A percentile compares a stretch with the other conserved stretches of the same genome.
Conservation (phyloP, 768 basidiomycete species). For the Mrakia blollopis region DNA sequence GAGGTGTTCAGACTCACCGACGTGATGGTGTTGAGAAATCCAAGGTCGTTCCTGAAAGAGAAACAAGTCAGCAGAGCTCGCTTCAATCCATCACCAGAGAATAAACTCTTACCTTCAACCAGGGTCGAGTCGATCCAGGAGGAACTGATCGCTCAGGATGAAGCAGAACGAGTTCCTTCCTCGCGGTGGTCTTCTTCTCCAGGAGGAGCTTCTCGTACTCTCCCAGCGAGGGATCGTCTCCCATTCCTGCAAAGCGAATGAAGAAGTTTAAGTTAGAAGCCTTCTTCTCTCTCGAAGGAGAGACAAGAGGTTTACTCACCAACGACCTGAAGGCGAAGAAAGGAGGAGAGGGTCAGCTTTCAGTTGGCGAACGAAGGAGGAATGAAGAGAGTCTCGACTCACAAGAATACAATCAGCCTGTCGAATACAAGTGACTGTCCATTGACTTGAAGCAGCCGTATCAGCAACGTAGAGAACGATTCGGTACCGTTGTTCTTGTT, state of each 20-base stretch:
- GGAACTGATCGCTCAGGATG: slow-evolving; percentile 85
- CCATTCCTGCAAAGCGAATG: slow-evolving; percentile 77
- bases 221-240: slow-evolving; percentile 74
- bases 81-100: slow-evolving; percentile 33
- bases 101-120: slow-evolving; percentile 67
- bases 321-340: background rate
- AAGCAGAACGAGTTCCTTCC: slow-evolving; percentile 90
- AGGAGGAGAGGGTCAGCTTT: background rate
- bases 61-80: too few relatives aligned
- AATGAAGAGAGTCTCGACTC: background rate
- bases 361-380: background rate
- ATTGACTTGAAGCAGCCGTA: slow-evolving; percentile 86
- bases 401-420: slow-evolving; percentile 74
- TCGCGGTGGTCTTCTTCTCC: slow-evolving; percentile 95
- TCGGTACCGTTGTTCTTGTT: slow-evolving; percentile 81
- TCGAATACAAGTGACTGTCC: slow-evolving; percentile 97
- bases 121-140: slow-evolving; percentile 88
- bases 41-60: slow-evolving; percentile 89
- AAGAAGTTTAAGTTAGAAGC: background rate
- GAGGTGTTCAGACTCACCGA: slow-evolving; percentile 54
- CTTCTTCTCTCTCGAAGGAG: background rate
- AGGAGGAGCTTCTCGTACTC: slow-evolving; percentile 76
- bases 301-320: background rate
- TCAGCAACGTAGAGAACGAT: slow-evolving; percentile 91
- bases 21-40: slow-evolving; percentile 93